Percentiles rank a stretch among this genome's conserved stretches.
Conservation (phyloP, 1,139 yeast genomes). For the Lodderomyces metapsilosis region DNA sequence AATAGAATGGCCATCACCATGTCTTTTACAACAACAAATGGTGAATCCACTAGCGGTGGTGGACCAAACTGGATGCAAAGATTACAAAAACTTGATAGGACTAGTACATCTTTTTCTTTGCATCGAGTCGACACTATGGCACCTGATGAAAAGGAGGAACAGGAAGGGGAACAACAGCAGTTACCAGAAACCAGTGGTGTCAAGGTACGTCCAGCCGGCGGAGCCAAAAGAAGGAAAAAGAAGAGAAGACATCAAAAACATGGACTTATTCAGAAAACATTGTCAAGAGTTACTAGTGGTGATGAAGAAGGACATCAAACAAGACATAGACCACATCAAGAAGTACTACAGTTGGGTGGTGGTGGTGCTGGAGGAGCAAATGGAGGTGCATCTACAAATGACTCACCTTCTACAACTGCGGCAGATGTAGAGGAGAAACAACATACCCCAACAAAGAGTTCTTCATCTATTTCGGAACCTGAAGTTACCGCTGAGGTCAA, state of each 20-base stretch:
- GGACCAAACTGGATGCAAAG: constrained; percentile 80
- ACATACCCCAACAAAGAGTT: constrained; percentile 3
- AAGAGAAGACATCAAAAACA: constrained; percentile 39
- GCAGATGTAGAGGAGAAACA: neutral
- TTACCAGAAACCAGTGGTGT: constrained; percentile 57
- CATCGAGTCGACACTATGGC: constrained; percentile 73
- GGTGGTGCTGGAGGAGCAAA: constrained; percentile 11
- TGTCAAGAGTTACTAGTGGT: constrained; percentile 28
- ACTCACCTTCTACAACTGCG: constrained; percentile 17
- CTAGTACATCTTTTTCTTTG: constrained; percentile 74
- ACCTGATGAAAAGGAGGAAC: constrained; percentile 14
- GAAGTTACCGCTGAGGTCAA: constrained; percentile 6
- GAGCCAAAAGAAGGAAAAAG: constrained; percentile 53
- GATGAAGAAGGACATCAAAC: constrained; percentile 20
- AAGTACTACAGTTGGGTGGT: constrained; percentile 47
- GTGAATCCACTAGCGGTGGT: constrained; percentile 27
- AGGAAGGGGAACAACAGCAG: constrained; percentile 12
- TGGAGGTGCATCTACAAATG: neutral
- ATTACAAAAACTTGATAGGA: constrained; percentile 72
- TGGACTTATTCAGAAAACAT: constrained; percentile 28
- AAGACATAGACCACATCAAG: constrained; percentile 41
- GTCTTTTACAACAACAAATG: constrained; percentile 74
- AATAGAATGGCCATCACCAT: constrained; percentile 92
- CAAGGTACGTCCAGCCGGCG: constrained; percentile 79
- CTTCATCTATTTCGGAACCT: constrained; percentile 7